Evolutionary conservation across 169 alveolate genomes (phyloP).

Genomic region (Eimeria sp.): DNA sequence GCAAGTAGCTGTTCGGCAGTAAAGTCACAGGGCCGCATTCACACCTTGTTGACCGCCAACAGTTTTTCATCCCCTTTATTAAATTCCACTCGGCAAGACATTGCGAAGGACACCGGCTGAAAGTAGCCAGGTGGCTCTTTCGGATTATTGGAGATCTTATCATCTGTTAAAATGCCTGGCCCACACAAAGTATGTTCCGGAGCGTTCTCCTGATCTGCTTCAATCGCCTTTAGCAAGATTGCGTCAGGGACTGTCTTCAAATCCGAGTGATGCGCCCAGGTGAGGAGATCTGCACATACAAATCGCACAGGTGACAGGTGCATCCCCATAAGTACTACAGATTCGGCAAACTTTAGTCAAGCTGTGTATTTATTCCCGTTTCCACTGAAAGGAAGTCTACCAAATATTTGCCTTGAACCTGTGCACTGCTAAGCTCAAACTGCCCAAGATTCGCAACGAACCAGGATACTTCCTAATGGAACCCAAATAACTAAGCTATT

Average conservation of each 20-base stretch:
- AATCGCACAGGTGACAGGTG: neutral
- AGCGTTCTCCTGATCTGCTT: constrained; percentile 20
- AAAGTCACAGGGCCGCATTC: neutral
- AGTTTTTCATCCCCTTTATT: constrained; percentile 17
- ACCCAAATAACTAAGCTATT: neutral
- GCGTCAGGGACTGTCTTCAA: constrained; percentile 75
- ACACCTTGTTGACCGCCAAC: neutral
- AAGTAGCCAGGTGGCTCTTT: neutral
- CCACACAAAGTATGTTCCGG: neutral
- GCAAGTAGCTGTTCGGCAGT: neutral
- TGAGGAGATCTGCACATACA: constrained; percentile 70
- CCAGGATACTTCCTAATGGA: neutral
- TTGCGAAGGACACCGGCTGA: constrained; percentile 83
- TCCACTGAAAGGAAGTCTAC: neutral
- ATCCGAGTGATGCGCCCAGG: constrained; percentile 85
- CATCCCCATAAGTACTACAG: neutral
- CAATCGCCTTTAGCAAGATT: constrained; percentile 73
- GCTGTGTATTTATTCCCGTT: neutral
- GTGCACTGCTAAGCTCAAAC: neutral
- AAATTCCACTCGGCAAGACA: constrained; percentile 81
- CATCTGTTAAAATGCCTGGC: neutral
- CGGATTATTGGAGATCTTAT: neutral
- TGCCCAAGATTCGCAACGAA: neutral
- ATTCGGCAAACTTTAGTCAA: neutral
- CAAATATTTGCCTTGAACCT: neutral